phyloP scores from a whole-genome alignment of 176 grass and related monocot species.

The Avena insularis region DNA sequence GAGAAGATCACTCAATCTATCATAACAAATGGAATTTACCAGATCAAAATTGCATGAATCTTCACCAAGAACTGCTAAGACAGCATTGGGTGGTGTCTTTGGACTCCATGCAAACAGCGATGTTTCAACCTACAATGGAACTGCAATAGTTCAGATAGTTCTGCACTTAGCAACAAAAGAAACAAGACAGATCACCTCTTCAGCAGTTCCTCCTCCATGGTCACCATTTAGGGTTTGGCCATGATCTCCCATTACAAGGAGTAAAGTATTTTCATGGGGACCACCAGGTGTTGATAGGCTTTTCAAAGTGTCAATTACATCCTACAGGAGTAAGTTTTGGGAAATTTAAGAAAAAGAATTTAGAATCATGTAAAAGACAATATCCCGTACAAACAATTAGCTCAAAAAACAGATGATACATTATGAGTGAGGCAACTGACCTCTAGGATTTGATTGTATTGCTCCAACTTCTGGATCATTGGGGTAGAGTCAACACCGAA shows the following conservation, averaged over 20 bases:
- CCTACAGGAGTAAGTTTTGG: slow-evolving; percentile 42
- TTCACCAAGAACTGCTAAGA: slow-evolving; percentile 74
- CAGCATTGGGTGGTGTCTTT: slow-evolving; percentile 61
- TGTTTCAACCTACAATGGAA: slow-evolving; percentile 80
- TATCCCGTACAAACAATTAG: background rate
- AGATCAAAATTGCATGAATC: slow-evolving; percentile 67
- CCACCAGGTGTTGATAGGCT: slow-evolving; percentile 65
- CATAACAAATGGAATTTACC: slow-evolving; percentile 55
- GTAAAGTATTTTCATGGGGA: slow-evolving; percentile 88
- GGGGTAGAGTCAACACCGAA: slow-evolving; percentile 90
- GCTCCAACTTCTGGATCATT: slow-evolving; percentile 95
- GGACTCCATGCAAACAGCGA: slow-evolving; percentile 86
- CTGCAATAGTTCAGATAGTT: slow-evolving; percentile 35
- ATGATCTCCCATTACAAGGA: slow-evolving; percentile 97
- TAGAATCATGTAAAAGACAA: background rate
- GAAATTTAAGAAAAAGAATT: slow-evolving; percentile 2
- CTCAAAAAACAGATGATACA: slow-evolving; percentile 3
- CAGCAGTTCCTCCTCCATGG: slow-evolving; percentile 91
- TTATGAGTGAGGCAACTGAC: slow-evolving; percentile 34
- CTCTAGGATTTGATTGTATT: slow-evolving; percentile 87
- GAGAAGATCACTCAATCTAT: slow-evolving; percentile 23
- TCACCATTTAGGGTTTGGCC: slow-evolving; percentile 98
- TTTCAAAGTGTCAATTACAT: slow-evolving; percentile 76
- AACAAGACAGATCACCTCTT: slow-evolving; percentile 71
- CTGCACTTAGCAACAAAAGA: slow-evolving; percentile 25